A percentile compares a stretch with the other conserved stretches of the same genome.
Evolutionary conservation across 345 rosid genomes (phyloP).

Genomic region (Anastatica hierochuntica): DNA sequence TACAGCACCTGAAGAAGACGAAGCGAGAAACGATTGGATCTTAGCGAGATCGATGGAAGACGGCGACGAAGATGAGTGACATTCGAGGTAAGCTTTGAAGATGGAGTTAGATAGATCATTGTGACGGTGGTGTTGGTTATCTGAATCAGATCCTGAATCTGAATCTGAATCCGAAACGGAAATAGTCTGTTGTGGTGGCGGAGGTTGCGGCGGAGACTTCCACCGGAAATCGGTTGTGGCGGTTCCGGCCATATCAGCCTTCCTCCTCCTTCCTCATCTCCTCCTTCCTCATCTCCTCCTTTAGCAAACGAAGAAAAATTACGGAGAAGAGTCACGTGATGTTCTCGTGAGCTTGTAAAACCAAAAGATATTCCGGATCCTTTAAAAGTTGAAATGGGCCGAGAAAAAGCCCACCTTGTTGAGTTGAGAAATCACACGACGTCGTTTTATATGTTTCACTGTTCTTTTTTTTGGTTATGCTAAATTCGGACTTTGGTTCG

Average conservation of each 20-base stretch:
- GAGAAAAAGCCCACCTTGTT: no score
- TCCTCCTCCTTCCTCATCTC: neutral
- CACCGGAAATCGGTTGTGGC: conserved; percentile 18
- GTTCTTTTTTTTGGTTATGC: no score
- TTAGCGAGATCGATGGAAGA: conserved; percentile 56
- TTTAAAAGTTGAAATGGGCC: no score
- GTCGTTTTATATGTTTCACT: no score
- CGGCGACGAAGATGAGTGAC: conserved; percentile 38
- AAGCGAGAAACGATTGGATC: conserved; percentile 72
- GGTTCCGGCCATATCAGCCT: conserved; percentile 29
- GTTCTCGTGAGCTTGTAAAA: no score
- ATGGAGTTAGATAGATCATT: conserved; percentile 64
- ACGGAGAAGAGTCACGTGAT: no score
- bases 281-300: no score
- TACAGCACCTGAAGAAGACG: conserved; percentile 80
- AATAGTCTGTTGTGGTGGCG: neutral
- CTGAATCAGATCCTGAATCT: conserved; percentile 39
- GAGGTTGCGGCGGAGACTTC: conserved; percentile 23
- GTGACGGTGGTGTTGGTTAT: conserved; percentile 23
- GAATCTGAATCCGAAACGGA: conserved; percentile 43
- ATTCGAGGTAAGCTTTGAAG: conserved; percentile 70
- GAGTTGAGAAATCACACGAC: no score
- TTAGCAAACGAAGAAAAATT: no score
- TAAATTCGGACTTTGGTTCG: no score
- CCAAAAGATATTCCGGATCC: no score